Percentiles rank a stretch among this genome's conserved stretches.
These are phyloP conservation scores for Paramecium octaurelia DNA, from an alignment of 73 alveolate genomes.

Conservation along the genomic window DNA sequence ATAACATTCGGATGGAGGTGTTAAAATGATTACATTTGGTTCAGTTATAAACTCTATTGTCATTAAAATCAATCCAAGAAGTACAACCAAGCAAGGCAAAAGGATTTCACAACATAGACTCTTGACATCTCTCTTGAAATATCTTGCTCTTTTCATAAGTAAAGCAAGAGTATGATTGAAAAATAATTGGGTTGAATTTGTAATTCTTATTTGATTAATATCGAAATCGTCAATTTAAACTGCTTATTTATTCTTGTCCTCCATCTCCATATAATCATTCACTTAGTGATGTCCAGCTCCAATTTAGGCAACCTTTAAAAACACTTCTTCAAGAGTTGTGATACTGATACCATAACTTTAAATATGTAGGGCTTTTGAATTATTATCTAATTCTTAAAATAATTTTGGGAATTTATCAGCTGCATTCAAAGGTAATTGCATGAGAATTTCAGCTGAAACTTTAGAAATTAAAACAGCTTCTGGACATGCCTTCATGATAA, in stretches of 20 bases:
- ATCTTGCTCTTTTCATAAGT: slow-evolving; percentile 76
- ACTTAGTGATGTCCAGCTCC: slow-evolving; percentile 47
- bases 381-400: slow-evolving; percentile 68
- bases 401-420: slow-evolving; percentile 63
- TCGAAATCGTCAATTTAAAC: slow-evolving; percentile 40
- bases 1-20: background rate
- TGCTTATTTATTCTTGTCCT: background rate
- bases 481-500: slow-evolving; percentile 34
- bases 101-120: slow-evolving; percentile 85
- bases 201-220: slow-evolving; percentile 47
- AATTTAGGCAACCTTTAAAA: slow-evolving; percentile 84
- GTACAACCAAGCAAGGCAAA: slow-evolving; percentile 81
- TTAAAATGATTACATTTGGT: slow-evolving; percentile 54
- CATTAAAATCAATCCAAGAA: slow-evolving; percentile 81
- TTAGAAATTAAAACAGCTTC: slow-evolving; percentile 67
- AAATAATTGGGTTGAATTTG: slow-evolving; percentile 53
- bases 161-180: slow-evolving; percentile 77
- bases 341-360: slow-evolving; percentile 80
- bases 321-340: slow-evolving; percentile 98
- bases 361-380: slow-evolving; percentile 54
- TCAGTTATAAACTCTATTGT: slow-evolving; percentile 62
- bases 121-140: slow-evolving; percentile 80
- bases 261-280: background rate
- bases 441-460: slow-evolving; percentile 70
- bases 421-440: slow-evolving; percentile 59